A percentile compares a stretch with the other conserved stretches of the same genome.
Conservation (phyloP, 2,329 filamentous ascomycete genomes). For the Fusarium nodosum region DNA sequence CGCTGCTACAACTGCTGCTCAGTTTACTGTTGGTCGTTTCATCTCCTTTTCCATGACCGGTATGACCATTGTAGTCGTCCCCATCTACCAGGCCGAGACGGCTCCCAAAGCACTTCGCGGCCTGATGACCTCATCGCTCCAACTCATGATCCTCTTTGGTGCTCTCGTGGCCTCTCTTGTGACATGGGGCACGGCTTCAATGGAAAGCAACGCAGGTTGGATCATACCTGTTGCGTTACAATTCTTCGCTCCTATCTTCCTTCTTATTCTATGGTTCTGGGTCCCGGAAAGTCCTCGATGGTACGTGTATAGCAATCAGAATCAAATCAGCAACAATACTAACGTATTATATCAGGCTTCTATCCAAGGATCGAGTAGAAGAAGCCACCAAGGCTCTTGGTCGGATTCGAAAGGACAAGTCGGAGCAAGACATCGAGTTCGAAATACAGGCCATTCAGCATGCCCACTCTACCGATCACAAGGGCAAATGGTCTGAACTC, state of each 20-base stretch:
- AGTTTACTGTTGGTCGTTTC: no score
- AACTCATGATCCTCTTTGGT: not conserved
- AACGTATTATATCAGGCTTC: fast-evolving
- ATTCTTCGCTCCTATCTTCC: not conserved
- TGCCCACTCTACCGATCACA: not conserved
- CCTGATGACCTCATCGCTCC: not conserved
- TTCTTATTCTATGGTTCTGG: not conserved
- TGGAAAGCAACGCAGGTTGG: not conserved
- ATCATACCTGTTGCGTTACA: not conserved
- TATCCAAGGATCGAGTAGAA: not conserved
- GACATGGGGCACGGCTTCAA: not conserved
- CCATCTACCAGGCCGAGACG: not conserved
- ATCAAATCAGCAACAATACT: not conserved
- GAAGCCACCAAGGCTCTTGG: not conserved
- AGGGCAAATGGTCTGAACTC: no score
- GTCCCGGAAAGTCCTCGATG: not conserved
- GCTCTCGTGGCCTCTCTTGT: not conserved
- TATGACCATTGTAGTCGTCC: no score
- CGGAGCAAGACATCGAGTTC: not conserved
- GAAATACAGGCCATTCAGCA: not conserved
- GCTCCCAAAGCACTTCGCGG: not conserved
- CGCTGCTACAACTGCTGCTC: no score
- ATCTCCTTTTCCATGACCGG: no score
- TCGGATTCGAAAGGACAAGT: not conserved
- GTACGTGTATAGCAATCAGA: not conserved